These are phyloP conservation scores for Plicaturopsis crispa DNA, from an alignment of 768 basidiomycete species.

Conservation along the genomic window DNA sequence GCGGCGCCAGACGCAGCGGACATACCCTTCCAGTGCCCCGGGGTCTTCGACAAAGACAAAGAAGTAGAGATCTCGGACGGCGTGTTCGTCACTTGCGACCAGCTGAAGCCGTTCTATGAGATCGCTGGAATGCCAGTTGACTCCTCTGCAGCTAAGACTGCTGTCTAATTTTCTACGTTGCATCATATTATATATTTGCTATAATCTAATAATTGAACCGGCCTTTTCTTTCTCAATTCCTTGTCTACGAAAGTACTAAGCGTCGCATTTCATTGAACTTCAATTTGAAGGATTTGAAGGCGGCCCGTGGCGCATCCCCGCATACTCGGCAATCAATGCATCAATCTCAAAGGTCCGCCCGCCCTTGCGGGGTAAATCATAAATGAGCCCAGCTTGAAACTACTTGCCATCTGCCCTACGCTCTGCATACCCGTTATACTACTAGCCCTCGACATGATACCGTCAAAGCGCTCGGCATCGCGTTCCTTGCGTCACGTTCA, in stretches of 20 bases:
- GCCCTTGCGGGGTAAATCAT: background rate
- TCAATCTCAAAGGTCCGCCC: background rate
- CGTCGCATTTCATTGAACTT: no score
- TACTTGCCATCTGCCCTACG: conserved; percentile 2
- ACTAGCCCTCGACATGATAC: background rate
- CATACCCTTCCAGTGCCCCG: conserved; percentile 27
- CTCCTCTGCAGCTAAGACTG: no score
- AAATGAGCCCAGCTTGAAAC: background rate
- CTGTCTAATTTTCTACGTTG: no score
- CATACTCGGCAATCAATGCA: background rate
- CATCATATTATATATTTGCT: no score
- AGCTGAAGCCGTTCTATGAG: conserved; percentile 31
- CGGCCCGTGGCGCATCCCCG: conserved; percentile 1
- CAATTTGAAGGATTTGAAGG: no score
- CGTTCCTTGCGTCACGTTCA: background rate
- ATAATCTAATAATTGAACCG: no score
- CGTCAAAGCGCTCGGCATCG: background rate
- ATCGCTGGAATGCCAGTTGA: no score
- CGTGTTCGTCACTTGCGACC: conserved; percentile 35
- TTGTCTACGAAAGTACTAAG: no score
- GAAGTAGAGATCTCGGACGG: conserved; percentile 10
- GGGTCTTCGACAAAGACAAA: conserved; percentile 30
- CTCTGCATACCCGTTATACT: background rate
- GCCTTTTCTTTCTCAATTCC: no score
- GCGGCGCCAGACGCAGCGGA: no score